Base-by-base conservation (phyloP, 805 yeast genomes). In the Ogataea glucozyma region DNA sequence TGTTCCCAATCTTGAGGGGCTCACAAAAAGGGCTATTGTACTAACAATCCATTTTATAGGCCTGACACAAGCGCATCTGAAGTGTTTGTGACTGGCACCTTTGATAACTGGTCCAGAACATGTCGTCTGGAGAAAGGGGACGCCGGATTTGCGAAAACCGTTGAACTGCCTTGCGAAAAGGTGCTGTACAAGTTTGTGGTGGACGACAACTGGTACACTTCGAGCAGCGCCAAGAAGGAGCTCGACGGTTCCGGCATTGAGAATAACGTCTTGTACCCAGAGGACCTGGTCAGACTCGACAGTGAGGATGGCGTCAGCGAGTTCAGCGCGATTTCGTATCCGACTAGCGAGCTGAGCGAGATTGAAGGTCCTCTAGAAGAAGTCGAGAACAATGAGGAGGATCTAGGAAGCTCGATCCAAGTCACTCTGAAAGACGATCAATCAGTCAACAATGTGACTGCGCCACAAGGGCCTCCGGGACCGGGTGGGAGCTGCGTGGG, bases 81-180 rank as follows among this genome's bases (percentile, higher is more conserved):
- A n/a, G 84, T 79, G 31, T 75, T 71, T 47, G 78, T 80, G 34
- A 76, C 84, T 27, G 85, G 85, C n/a, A 67, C 75, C 21, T 76
- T 76, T 56, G 83, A 77, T 52, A 67, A 75, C 52, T 80, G 85
- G 85, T 44, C 69, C 29, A 70, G 71, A 54, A 62, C 76, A 3
- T 65, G 72, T 36, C 64, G 62, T 21, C 61, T 79, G 42, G 67
- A 65, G 27, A 67, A 66, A 54, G 68, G 66, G 38, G 60, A 68
- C 19, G 73, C 41, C 3, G 41, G 45, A 5, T 72, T 71, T 48
- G 54, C 71, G 19, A 70, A 68, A 24, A 78, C 80, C 8, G 58
- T 77, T 33, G 73, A 70, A 11, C 43, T 67, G 4, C 70, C 71
- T 18, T 49, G 56, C 17, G 70, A 61, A 38, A 67, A 69, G 51